phyloP scores from a whole-genome alignment of 1,284 basidiomycete species.

The Wallemia ichthyophaga region DNA sequence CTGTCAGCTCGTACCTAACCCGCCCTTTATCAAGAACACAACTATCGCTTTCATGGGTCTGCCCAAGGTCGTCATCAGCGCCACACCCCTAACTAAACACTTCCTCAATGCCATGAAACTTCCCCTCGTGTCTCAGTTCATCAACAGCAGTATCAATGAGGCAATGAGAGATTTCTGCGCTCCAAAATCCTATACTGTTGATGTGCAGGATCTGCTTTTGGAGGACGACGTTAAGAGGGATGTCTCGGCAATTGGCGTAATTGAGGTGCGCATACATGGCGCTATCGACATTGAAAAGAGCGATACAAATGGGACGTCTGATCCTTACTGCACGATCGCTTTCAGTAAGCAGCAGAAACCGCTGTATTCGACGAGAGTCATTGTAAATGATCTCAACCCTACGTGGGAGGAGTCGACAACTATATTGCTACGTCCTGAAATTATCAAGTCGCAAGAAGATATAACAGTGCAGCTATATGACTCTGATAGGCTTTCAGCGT shows the following conservation, averaged over 20 bases:
- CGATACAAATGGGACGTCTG: neutral
- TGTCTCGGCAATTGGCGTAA: neutral
- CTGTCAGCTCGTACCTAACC: neutral
- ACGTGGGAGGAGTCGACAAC: neutral
- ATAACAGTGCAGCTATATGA: neutral
- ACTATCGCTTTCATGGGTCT: neutral
- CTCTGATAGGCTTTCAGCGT: neutral
- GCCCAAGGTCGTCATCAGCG: neutral
- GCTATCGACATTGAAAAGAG: neutral
- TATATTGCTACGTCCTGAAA: neutral
- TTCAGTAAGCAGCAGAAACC: neutral
- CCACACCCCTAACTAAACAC: neutral
- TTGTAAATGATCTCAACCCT: neutral
- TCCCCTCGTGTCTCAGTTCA: neutral
- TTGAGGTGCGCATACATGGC: neutral
- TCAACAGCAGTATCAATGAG: neutral
- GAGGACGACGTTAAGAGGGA: constrained; percentile 1
- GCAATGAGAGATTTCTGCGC: neutral
- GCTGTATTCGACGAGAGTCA: neutral
- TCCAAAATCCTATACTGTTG: neutral
- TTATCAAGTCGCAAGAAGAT: neutral
- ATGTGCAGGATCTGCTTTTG: neutral
- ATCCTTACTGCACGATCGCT: neutral
- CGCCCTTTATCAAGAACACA: neutral
- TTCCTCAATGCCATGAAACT: neutral